Conservation (phyloP, 768 basidiomycete genomes). For the Leccinum variicolor region DNA sequence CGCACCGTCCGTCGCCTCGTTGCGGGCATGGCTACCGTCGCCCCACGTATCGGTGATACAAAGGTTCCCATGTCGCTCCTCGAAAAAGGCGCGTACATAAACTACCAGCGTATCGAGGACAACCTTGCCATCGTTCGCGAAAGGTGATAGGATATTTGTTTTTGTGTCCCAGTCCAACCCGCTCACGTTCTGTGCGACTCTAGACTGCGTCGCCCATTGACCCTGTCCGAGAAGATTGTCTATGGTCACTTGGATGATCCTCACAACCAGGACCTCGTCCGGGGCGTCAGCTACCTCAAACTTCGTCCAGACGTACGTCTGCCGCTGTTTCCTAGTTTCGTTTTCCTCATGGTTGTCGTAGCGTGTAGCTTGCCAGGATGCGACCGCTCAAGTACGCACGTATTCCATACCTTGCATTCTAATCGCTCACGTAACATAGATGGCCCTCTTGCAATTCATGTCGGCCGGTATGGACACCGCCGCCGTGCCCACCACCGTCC, state of each 20-base stretch:
- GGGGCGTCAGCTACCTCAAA: conserved; percentile 94
- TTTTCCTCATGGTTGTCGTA: conserved; percentile 27
- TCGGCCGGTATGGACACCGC: conserved; percentile 98
- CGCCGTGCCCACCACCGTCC: conserved; percentile 96
- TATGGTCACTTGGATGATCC: conserved; percentile 98
- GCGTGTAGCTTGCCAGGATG: conserved; percentile 91
- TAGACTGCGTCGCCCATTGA: conserved; percentile 87
- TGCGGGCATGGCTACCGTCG: conserved; percentile 78
- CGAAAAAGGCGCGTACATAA: conserved; percentile 80
- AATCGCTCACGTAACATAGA: conserved; percentile 44
- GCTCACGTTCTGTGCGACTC: not conserved
- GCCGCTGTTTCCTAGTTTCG: not conserved
- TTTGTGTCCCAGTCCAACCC: too few species aligned
- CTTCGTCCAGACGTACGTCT: conserved; percentile 90
- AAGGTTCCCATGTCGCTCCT: conserved; percentile 88
- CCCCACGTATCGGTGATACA: conserved; percentile 80
- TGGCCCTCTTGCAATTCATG: conserved; percentile 99
- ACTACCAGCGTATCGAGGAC: conserved; percentile 97
- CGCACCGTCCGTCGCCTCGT: conserved; percentile 51
- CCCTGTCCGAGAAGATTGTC: conserved; percentile 93
- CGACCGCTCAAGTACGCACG: conserved; percentile 69
- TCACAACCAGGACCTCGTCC: conserved; percentile 83
- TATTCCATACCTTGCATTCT: conserved; percentile 13
- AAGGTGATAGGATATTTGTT: conserved; percentile 47
- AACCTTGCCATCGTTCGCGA: conserved; percentile 86